phyloP scores from a whole-genome alignment of 306 rosid genomes.

The Canavalia ensiformis region DNA sequence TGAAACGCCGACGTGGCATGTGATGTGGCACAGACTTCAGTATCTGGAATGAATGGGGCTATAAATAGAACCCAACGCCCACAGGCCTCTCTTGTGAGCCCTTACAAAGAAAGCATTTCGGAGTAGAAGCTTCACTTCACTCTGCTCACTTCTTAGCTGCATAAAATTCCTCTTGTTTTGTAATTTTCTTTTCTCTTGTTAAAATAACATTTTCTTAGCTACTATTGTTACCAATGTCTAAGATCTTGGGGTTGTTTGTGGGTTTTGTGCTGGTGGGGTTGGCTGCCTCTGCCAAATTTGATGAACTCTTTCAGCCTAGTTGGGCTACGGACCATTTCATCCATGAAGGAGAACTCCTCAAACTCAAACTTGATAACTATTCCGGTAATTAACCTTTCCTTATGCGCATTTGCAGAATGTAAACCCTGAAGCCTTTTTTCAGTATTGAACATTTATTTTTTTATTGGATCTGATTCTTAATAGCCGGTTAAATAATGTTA shows the following conservation, averaged over 20 bases:
- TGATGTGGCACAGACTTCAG: constrained; percentile 49
- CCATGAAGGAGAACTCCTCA: constrained; percentile 78
- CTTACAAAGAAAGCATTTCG: constrained; percentile 30
- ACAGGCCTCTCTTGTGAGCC: constrained; percentile 10
- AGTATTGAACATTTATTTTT: not conserved
- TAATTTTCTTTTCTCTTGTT: not conserved
- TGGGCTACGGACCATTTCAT: constrained; percentile 91
- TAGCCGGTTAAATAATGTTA: not conserved
- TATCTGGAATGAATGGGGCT: constrained; percentile 51
- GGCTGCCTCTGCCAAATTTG: constrained; percentile 73
- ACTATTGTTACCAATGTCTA: constrained; percentile 42
- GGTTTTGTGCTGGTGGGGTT: constrained; percentile 58
- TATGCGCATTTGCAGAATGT: not conserved
- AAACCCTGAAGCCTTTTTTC: not conserved
- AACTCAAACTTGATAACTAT: constrained; percentile 79
- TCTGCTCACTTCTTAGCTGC: not conserved
- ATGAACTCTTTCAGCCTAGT: constrained; percentile 80
- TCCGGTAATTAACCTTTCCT: constrained; percentile 62
- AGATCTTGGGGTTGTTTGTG: constrained; percentile 50
- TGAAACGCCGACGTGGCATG: constrained; percentile 56
- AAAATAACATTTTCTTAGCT: not conserved
- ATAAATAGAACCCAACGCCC: constrained; percentile 60
- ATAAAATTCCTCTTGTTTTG: not conserved
- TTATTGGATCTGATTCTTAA: constrained; percentile 15
- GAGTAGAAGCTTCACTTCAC: constrained; percentile 49